Evolutionary conservation across 768 basidiomycete genomes (phyloP).

Genomic region (Cubamyces sp.): DNA sequence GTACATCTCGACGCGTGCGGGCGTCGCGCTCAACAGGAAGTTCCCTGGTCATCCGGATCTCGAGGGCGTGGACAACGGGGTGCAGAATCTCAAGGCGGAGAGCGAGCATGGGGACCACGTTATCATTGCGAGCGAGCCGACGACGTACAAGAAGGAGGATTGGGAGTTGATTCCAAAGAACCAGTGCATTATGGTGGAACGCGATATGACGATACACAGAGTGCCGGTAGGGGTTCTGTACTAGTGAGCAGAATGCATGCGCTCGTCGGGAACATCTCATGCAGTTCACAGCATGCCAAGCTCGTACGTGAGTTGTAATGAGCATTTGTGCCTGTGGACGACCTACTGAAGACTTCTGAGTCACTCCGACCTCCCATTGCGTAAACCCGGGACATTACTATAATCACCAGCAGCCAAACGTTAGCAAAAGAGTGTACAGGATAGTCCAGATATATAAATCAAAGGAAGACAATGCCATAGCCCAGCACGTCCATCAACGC

Average conservation of each 20-base stretch:
- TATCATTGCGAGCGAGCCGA: constrained; percentile 41
- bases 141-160: constrained; percentile 35
- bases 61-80: constrained; percentile 24
- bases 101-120: constrained; percentile 40
- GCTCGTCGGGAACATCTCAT: too few species aligned
- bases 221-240: constrained; percentile 23
- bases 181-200: constrained; percentile 33
- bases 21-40: constrained; percentile 39
- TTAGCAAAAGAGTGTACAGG: too few species aligned
- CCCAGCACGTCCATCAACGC: not conserved
- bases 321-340: too few species aligned
- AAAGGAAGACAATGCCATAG: not conserved
- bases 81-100: constrained; percentile 26
- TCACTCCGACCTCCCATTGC: too few species aligned
- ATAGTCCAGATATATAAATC: too few species aligned
- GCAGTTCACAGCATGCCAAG: too few species aligned
- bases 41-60: constrained; percentile 39
- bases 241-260: not conserved
- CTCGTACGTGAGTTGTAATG: too few species aligned
- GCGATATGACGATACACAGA: constrained; percentile 29
- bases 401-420: too few species aligned
- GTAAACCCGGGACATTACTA: too few species aligned
- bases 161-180: constrained; percentile 39
- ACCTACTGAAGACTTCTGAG: too few species aligned
- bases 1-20: constrained; percentile 39